phyloP scores from a whole-genome alignment of 225 moss, liverwort and hornwort species.

The Pleurozium schreberi region DNA sequence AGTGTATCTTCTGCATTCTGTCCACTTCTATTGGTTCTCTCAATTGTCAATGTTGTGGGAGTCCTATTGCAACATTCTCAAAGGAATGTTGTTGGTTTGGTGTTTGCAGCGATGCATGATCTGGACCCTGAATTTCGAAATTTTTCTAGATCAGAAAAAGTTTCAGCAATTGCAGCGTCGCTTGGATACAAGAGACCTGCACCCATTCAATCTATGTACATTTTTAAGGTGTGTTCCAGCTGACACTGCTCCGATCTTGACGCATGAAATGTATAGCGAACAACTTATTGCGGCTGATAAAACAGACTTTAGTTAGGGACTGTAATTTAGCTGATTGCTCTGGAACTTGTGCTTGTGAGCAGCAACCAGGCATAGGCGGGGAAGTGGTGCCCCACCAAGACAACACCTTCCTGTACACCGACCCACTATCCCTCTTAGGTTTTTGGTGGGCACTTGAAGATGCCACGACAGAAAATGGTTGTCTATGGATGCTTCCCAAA shows the following conservation, averaged over 20 bases:
- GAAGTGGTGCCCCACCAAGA: slow-evolving; percentile 96
- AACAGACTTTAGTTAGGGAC: not conserved
- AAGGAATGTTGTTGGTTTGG: not conserved
- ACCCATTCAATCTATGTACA: slow-evolving; percentile 95
- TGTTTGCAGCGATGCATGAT: slow-evolving; percentile 76
- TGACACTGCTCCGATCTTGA: not conserved
- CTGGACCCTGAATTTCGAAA: slow-evolving; percentile 77
- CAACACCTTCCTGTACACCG: slow-evolving; percentile 73
- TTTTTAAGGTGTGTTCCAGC: slow-evolving; percentile 64
- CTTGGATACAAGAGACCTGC: slow-evolving; percentile 70
- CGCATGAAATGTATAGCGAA: not conserved
- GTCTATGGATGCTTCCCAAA: slow-evolving; percentile 82
- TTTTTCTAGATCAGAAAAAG: slow-evolving; percentile 78
- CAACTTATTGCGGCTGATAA: not conserved
- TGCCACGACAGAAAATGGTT: slow-evolving; percentile 73
- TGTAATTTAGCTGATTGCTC: not conserved
- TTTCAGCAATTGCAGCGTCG: slow-evolving; percentile 60
- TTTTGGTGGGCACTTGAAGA: slow-evolving; percentile 91
- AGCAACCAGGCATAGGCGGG: slow-evolving; percentile 99
- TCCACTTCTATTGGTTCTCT: not conserved
- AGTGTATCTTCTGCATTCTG: not conserved
- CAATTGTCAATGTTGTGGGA: not conserved
- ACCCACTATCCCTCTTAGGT: slow-evolving; percentile 66
- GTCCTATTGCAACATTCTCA: not conserved
- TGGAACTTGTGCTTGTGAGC: not conserved